These are phyloP conservation scores for Cryptosporidium ubiquitum DNA, from an alignment of 169 alveolate genomes.

Conservation along the genomic window DNA sequence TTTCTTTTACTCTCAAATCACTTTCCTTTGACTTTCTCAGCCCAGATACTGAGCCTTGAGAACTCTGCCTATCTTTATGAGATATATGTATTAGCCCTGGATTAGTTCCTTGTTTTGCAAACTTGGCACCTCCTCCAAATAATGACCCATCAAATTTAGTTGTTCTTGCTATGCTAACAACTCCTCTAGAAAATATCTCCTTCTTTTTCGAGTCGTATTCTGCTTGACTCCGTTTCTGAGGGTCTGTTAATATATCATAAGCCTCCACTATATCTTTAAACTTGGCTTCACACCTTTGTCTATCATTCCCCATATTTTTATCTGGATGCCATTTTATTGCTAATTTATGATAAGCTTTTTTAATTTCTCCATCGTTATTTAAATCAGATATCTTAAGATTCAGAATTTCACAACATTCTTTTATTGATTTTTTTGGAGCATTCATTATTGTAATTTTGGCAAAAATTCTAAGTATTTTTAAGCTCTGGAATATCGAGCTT, in stretches of 20 bases:
- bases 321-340: constrained; percentile 87
- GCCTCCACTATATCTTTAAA: constrained; percentile 85
- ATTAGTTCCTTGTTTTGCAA: constrained; percentile 72
- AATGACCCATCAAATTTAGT: constrained; percentile 64
- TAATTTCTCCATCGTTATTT: constrained; percentile 79
- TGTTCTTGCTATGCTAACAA: constrained; percentile 58
- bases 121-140: constrained; percentile 73
- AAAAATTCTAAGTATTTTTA: neutral
- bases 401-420: constrained; percentile 82
- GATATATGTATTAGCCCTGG: constrained; percentile 58
- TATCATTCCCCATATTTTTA: constrained; percentile 78
- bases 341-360: constrained; percentile 82
- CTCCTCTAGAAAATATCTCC: constrained; percentile 45
- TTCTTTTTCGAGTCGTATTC: constrained; percentile 59
- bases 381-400: constrained; percentile 74
- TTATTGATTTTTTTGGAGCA: constrained; percentile 62
- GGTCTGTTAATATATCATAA: constrained; percentile 83
- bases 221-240: constrained; percentile 78
- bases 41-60: neutral
- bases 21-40: neutral
- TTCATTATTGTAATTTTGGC: neutral
- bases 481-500: neutral
- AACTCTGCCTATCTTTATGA: neutral
- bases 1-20: neutral
- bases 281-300: constrained; percentile 79